Base-by-base conservation (phyloP, 208 protist species). In the Crithidia sp. region DNA sequence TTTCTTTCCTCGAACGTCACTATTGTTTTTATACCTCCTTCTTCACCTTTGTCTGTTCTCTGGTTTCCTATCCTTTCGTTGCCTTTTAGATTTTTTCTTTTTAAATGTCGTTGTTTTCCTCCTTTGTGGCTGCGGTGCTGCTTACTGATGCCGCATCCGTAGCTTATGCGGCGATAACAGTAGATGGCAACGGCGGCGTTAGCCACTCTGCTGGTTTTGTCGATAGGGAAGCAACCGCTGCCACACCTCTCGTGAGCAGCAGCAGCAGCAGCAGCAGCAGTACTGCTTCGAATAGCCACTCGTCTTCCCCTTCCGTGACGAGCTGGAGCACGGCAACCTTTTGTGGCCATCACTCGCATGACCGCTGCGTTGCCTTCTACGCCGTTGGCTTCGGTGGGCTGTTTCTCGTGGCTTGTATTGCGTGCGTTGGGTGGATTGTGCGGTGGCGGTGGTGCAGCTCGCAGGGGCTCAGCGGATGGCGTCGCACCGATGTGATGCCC, bases 41-140 rank as follows among this genome's bases (percentile, higher is more conserved):
- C 28, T 64, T 36, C 45, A 49, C 7, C 12, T 49, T 49, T 49
- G 0, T 13, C 12, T 49, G 9, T 49, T 49, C 9, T 49, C 12
- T 49, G 12, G 28, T 28, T 28, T 28, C 28, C 28, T 28, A 28
- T 28, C 12, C 45, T 49, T 49, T 7, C 7, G 12, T 13, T 49
- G 7, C 45, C 45, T 52, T 50, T 64, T 50, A 13, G 0, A 0
- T 37, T 45, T 0, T 45, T 50, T 67, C 12, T 53, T 53, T 67
- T 57, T 16, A 19, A 53, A 71, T 71, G 66, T 5, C 5, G 36
- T 17, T 53, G 4, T 13, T 67, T 14, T 43, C 19, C 4, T 16
- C 19, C 1, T 62, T 71, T 60, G 50, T 62, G 10, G 54, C 8
- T 9, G 65, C 43, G 36, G 52, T 73, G 50, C 52, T 72, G 47